These are phyloP conservation scores for Bocquillonia castaneifolia DNA, from an alignment of 441 rosid genomes.

Conservation along the genomic window DNA sequence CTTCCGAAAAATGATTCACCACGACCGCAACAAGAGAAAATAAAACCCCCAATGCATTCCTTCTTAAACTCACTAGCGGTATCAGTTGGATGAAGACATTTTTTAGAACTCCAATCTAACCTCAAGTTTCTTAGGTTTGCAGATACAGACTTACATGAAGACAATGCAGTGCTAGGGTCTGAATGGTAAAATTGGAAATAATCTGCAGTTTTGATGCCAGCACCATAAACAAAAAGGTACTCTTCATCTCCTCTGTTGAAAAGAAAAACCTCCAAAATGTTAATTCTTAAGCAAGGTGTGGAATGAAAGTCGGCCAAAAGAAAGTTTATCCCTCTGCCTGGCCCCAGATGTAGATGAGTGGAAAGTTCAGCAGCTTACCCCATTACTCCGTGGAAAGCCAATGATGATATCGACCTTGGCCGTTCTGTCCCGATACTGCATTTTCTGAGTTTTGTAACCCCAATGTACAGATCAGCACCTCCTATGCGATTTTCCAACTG, in stretches of 20 bases:
- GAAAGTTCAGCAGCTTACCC: conserved; percentile 40
- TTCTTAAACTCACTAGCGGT: conserved; percentile 14
- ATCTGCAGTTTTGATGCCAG: conserved; percentile 62
- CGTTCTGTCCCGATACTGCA: conserved; percentile 50
- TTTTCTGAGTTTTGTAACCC: conserved; percentile 56
- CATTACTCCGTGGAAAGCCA: conserved; percentile 49
- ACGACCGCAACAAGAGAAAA: conserved; percentile 52
- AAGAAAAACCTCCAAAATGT: not conserved
- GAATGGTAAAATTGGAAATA: conserved; percentile 54
- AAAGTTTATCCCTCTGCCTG: not conserved
- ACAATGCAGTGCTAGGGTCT: conserved; percentile 37
- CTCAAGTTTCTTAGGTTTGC: conserved; percentile 37
- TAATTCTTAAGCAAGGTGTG: not conserved
- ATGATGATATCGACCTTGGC: conserved; percentile 41
- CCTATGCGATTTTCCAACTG: conserved; percentile 44
- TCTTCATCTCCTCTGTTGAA: conserved; percentile 56
- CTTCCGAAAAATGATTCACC: conserved; percentile 46
- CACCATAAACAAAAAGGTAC: conserved; percentile 48
- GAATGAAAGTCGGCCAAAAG: not conserved
- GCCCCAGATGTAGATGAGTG: not conserved
- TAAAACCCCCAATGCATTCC: conserved; percentile 65
- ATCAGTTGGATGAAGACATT: conserved; percentile 18
- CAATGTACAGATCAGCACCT: conserved; percentile 43
- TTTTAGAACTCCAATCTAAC: conserved; percentile 27
- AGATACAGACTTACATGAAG: conserved; percentile 36